Conservation (phyloP, 331 rosid genomes). For the Malus hybrid region DNA sequence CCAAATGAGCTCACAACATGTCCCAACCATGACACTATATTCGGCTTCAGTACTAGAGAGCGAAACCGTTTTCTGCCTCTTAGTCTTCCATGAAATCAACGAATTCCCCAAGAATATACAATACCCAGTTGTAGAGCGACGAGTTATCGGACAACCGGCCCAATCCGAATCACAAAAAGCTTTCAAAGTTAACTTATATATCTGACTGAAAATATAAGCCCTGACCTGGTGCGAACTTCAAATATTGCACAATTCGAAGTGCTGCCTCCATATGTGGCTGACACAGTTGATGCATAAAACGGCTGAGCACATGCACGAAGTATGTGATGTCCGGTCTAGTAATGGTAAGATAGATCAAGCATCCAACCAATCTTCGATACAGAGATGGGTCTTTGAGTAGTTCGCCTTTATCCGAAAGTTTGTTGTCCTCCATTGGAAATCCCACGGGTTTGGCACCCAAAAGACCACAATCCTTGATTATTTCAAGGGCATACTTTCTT, state of each 20-base stretch:
- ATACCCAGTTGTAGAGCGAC: neutral
- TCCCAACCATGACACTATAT: neutral
- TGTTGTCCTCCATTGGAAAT: neutral
- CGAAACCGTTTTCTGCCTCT: neutral
- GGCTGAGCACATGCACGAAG: neutral
- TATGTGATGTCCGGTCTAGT: neutral
- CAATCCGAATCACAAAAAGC: neutral
- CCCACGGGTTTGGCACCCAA: neutral
- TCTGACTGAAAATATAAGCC: neutral
- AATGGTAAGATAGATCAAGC: neutral
- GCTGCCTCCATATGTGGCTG: neutral
- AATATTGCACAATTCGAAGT: neutral
- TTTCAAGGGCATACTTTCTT: neutral
- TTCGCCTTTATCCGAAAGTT: neutral
- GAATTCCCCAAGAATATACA: neutral
- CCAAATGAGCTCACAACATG: neutral
- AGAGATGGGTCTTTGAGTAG: neutral
- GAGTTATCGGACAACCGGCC: neutral
- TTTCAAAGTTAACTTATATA: neutral
- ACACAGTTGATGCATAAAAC: neutral
- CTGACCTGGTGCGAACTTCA: neutral
- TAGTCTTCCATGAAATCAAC: neutral
- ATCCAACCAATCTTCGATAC: neutral
- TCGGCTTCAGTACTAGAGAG: neutral
- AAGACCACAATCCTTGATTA: neutral